Conservation (phyloP, 2,329 filamentous ascomycete species). For the Alternaria longipes region DNA sequence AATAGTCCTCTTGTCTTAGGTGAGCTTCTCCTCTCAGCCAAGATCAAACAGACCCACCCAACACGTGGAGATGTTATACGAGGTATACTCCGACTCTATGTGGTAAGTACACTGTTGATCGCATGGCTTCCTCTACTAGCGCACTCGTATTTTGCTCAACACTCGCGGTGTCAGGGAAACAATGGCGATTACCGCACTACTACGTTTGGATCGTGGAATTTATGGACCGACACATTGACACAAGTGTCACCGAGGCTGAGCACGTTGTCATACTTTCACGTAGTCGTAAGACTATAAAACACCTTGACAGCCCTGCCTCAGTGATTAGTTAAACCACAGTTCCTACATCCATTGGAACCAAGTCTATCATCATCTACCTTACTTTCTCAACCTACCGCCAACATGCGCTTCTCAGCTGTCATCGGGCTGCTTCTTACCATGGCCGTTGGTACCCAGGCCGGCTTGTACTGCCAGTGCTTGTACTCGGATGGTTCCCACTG, state of each 20-base stretch:
- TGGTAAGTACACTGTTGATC: background rate
- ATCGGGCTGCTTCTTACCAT: background rate
- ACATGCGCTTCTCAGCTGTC: background rate
- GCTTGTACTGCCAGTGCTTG: constrained; percentile 1
- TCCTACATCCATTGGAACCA: background rate
- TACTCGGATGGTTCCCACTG: constrained; percentile 3
- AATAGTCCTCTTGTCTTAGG: background rate
- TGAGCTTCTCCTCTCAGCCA: background rate
- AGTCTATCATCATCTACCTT: background rate
- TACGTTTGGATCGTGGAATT: background rate
- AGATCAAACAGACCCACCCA: background rate
- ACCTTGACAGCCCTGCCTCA: background rate
- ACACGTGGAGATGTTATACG: background rate
- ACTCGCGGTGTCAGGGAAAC: background rate
- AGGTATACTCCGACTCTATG: background rate
- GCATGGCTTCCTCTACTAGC: background rate
- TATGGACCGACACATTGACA: background rate
- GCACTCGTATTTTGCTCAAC: background rate
- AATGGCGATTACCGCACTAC: background rate
- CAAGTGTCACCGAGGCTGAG: too few species aligned
- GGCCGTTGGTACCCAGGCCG: constrained; percentile 1
- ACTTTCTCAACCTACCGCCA: background rate
- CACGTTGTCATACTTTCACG: background rate
- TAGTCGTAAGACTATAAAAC: background rate
- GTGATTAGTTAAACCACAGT: background rate